Percentiles rank a stretch among this genome's conserved stretches.
phyloP scores from a whole-genome alignment of 106 monocot species.

The Platanthera zijinensis region DNA sequence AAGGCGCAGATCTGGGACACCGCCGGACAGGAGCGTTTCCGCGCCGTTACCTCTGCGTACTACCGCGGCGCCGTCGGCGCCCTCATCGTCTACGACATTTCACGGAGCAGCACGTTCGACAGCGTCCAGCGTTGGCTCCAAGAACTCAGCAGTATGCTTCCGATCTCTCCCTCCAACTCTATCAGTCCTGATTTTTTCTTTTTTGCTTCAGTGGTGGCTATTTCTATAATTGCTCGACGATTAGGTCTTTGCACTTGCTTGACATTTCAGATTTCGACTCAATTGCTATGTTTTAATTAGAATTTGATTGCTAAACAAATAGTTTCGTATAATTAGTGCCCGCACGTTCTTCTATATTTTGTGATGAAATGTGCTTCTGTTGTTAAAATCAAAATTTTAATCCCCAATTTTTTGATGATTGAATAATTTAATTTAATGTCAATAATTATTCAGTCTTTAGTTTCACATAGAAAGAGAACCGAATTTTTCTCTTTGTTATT shows the following conservation, averaged over 20 bases:
- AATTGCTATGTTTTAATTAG: neutral
- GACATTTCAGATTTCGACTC: neutral
- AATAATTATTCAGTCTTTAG: too few species aligned
- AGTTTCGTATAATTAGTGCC: too few species aligned
- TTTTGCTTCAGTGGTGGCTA: neutral
- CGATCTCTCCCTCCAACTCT: neutral
- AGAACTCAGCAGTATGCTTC: constrained; percentile 33
- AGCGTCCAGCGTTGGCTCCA: constrained; percentile 39
- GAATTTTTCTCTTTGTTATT: too few species aligned
- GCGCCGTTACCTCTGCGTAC: constrained; percentile 42
- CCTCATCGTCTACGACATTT: constrained; percentile 51
- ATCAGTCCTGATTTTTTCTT: neutral
- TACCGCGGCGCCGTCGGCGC: constrained; percentile 58
- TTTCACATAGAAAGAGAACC: too few species aligned
- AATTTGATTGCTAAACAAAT: too few species aligned
- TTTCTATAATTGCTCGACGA: neutral
- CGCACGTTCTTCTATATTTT: too few species aligned
- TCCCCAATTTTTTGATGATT: too few species aligned
- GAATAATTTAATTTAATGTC: too few species aligned
- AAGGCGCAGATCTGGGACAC: constrained; percentile 93
- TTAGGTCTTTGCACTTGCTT: neutral
- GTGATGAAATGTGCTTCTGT: too few species aligned
- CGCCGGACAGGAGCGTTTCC: constrained; percentile 63
- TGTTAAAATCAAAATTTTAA: too few species aligned
- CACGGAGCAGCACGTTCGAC: constrained; percentile 47